These are phyloP conservation scores for Kurtzmaniella quercitrusa DNA, from an alignment of 1,139 yeast genomes.

Conservation along the genomic window DNA sequence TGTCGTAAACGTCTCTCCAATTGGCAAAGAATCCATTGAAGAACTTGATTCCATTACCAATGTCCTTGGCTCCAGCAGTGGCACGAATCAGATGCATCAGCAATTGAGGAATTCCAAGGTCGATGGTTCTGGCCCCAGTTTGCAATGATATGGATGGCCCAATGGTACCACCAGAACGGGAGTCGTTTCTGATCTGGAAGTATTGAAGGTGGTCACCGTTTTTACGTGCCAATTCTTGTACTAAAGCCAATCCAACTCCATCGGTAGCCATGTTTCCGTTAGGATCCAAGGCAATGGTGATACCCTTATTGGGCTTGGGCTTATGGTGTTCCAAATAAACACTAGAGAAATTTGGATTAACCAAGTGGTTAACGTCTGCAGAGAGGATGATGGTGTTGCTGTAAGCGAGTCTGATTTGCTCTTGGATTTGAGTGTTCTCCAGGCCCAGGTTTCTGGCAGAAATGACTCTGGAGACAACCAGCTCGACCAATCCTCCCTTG, in stretches of 20 bases:
- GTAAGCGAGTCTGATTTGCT: slow-evolving; percentile 26
- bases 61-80: slow-evolving; percentile 65
- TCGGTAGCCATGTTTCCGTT: slow-evolving; percentile 83
- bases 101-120: slow-evolving; percentile 72
- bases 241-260: slow-evolving; percentile 60
- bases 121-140: slow-evolving; percentile 75
- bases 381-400: slow-evolving; percentile 59
- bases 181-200: slow-evolving; percentile 67
- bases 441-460: slow-evolving; percentile 9
- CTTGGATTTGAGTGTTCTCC: slow-evolving; percentile 15
- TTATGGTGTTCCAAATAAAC: slow-evolving; percentile 70
- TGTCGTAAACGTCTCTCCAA: slow-evolving; percentile 44
- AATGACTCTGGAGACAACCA: slow-evolving; percentile 37
- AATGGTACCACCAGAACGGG: slow-evolving; percentile 75
- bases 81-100: slow-evolving; percentile 84
- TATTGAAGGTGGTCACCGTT: slow-evolving; percentile 64
- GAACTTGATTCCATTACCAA: slow-evolving; percentile 62
- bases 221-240: slow-evolving; percentile 58
- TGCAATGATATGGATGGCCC: slow-evolving; percentile 64
- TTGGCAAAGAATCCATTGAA: slow-evolving; percentile 57
- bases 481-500: slow-evolving; percentile 48
- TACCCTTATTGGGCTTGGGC: slow-evolving; percentile 75
- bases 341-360: slow-evolving; percentile 57
- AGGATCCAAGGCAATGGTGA: slow-evolving; percentile 67
- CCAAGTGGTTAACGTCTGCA: slow-evolving; percentile 63